Base-by-base conservation (phyloP, 2,329 filamentous ascomycete species). In the Colletotrichum viniferum region DNA sequence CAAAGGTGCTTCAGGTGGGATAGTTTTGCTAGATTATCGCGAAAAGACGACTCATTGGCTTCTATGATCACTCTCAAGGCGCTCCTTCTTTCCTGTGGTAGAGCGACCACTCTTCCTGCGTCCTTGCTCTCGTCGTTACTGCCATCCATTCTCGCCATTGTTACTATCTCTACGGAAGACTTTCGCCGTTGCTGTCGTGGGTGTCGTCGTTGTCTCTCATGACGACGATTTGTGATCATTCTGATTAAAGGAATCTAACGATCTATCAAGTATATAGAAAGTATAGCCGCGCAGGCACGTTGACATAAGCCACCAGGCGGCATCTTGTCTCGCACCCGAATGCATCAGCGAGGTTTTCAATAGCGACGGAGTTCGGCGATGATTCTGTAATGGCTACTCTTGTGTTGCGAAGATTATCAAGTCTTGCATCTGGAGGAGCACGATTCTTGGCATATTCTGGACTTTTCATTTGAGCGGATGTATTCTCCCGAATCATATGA, bases 111-210 rank as follows among this genome's bases (percentile, higher is more conserved):
- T 43, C 8, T 10, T 43, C 16, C 16, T 43, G 38, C 16, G 4
- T 43, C 1, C 16, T 43, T 43, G 38, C 16, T 38, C 18, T 38
- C 16, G 16, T 18, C 36, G 36, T 8, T 8, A 3, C 38, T 43
- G 16, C 16, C 38, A 43, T 10, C 3, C 8, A 18, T 43, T 1
- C 2, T 43, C 8, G 0, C 8, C 3, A 18, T 2, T 10, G 4
- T 10, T 43, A n/a, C 4, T n/a, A 6, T n/a, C 0, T 43, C 36
- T 38, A 38, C 2, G 34, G 24, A 24, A 24, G 24, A n/a, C 18
- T n/a, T 43, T n/a, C 38, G 16, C 1, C 18, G 8, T n/a, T 43
- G 38, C 18, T 0, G 4, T 43, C 38, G 38, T 43, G 8, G 1
- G 7, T 10, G 3, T 43, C 0, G 18, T n/a, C 8, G 8, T 43